These are phyloP conservation scores for Candida gorgasii DNA, from an alignment of 805 yeast species.

Conservation along the genomic window DNA sequence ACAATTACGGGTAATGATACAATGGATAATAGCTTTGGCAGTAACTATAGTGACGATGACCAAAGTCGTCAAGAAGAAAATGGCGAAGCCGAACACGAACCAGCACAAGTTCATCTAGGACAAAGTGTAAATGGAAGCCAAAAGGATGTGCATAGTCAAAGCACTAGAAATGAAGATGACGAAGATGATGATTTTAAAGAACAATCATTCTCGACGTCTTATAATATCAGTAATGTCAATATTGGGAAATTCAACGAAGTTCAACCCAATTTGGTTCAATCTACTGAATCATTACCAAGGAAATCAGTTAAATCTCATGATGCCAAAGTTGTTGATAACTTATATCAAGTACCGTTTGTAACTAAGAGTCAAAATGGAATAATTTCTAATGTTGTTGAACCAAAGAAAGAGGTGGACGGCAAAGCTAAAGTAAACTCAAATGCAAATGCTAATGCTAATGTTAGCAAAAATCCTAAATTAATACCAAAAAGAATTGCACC, in stretches of 20 bases:
- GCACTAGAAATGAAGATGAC: neutral
- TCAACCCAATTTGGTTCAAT: constrained; percentile 4
- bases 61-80: neutral
- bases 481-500: constrained; percentile 29
- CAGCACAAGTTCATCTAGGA: neutral
- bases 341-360: constrained; percentile 1
- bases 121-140: no score
- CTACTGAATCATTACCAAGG: constrained; percentile 2
- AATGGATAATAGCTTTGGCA: neutral
- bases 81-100: neutral
- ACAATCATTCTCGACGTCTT: constrained; percentile 2
- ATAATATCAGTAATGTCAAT: constrained; percentile 7
- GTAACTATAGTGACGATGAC: neutral
- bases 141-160: neutral
- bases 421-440: no score
- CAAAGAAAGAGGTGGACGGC: neutral
- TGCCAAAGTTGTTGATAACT: neutral
- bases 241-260: constrained; percentile 4
- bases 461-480: neutral
- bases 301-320: neutral
- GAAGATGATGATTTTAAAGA: constrained; percentile 7
- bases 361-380: no score
- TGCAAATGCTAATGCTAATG: neutral
- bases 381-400: no score
- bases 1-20: neutral